These are phyloP conservation scores for Orychophragmus violaceus DNA, from an alignment of 345 rosid species.

Conservation along the genomic window DNA sequence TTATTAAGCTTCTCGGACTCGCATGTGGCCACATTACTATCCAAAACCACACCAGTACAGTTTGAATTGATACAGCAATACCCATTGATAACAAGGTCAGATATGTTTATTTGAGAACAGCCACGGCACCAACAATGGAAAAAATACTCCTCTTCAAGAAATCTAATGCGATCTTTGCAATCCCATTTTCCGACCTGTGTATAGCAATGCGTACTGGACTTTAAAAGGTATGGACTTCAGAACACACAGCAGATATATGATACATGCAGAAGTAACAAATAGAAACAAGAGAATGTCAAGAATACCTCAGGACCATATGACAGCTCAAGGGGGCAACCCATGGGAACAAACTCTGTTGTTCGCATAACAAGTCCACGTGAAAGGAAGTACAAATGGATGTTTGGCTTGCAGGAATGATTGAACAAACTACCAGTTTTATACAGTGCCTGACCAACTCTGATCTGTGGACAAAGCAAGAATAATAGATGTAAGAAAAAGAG, in stretches of 20 bases:
- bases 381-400: conserved; percentile 76
- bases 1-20: conserved; percentile 39
- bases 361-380: conserved; percentile 62
- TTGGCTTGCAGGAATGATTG: conserved; percentile 92
- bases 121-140: conserved; percentile 66
- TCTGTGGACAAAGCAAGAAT: conserved; percentile 33
- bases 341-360: conserved; percentile 52
- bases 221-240: background rate
- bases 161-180: conserved; percentile 55
- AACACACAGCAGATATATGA: background rate
- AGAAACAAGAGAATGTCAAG: background rate
- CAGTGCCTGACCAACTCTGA: conserved; percentile 78
- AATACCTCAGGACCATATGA: conserved; percentile 87
- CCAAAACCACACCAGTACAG: conserved; percentile 69
- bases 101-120: conserved; percentile 53
- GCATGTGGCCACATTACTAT: conserved; percentile 25
- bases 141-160: conserved; percentile 67
- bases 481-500: background rate
- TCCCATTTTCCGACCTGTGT: conserved; percentile 74
- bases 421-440: conserved; percentile 64
- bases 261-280: background rate
- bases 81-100: conserved; percentile 67
- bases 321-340: conserved; percentile 66
- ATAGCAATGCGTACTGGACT: background rate
- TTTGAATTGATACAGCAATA: conserved; percentile 46